Base-by-base conservation (phyloP, 208 protist species). In the Acanthamoeba triangularis region DNA sequence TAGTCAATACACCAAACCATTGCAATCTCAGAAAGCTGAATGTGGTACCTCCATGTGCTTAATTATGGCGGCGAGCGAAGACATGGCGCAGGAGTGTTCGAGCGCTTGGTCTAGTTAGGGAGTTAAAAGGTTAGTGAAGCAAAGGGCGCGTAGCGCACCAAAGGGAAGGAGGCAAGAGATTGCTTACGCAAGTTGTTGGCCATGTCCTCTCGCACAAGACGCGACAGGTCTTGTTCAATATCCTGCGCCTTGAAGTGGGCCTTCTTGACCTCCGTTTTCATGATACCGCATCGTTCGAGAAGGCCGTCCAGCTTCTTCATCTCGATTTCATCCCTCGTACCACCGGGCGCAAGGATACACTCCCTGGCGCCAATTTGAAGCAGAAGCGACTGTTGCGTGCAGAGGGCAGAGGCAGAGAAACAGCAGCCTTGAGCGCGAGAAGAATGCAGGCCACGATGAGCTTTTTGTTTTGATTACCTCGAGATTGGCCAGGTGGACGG, bases 11-110 rank as follows among this genome's bases (percentile, higher is more conserved):
- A 61, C n/a, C n/a, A 16, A 78, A 25, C 28, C n/a, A 33, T 30
- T 7, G 14, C 69, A 78, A 78, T 41, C 69, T 16, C n/a, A 33
- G 35, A 30, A 47, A 2, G 41, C 41, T 47, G 41, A 47, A 47
- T 44, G 61, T 67, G 63, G 93, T 56, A 94, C 91, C 91, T 94
- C 91, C n/a, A 94, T n/a, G 8, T 94, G 72, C 14, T 94, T 94
- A 35, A 94, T 94, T 37, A 94, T 84, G 56, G 67, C 84, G 4
- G 91, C 28, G 23, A 94, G 91, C 4, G 91, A 78, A 13, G 91
- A 28, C 91, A 78, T 94, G 37, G 91, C 91, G 28, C 16, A 67
- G n/a, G n/a, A 11, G 20, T 85, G 33, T 18, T 94, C 91, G 30
- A 94, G 33, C 6, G 72, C 91, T 69, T 56, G 69, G 30, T 94